A percentile compares a stretch with the other conserved stretches of the same genome.
phyloP scores from a whole-genome alignment of 352 stramenopile genomes.

The Discostella stelligera region DNA sequence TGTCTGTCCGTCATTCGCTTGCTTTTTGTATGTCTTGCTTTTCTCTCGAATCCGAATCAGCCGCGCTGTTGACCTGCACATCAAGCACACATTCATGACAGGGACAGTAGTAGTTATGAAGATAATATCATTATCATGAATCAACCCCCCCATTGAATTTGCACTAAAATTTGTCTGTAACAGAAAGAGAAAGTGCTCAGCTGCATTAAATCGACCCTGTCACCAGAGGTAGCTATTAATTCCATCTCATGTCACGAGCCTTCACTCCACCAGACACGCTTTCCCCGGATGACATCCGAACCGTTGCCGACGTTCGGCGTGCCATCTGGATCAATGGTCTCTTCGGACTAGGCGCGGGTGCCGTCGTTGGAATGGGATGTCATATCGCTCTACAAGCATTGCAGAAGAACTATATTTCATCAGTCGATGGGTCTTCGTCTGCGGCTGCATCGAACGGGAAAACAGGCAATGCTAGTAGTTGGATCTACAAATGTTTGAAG shows the following conservation, averaged over 20 bases:
- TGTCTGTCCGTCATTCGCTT: not conserved
- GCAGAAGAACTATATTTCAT: slow-evolving; percentile 17
- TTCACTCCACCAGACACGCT: slow-evolving; percentile 58
- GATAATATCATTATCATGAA: no score
- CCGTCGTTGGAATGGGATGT: slow-evolving; percentile 5
- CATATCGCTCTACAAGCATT: slow-evolving; percentile 31
- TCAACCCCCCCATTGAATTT: no score
- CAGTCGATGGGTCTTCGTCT: slow-evolving; percentile 1
- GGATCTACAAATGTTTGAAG: slow-evolving; percentile 21
- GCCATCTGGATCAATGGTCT: slow-evolving; percentile 68
- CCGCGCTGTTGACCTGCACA: not conserved
- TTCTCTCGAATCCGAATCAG: no score
- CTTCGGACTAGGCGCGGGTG: slow-evolving; percentile 44
- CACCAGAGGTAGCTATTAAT: not conserved
- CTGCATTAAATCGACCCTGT: not conserved
- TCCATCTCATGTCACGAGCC: slow-evolving; percentile 48
- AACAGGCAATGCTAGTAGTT: slow-evolving; percentile 23
- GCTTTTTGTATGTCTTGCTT: no score
- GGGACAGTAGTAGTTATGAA: no score
- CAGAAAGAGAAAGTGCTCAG: not conserved
- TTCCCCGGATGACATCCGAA: slow-evolving; percentile 60
- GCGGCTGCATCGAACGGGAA: slow-evolving; percentile 21
- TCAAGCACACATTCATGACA: not conserved
- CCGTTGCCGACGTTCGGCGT: slow-evolving; percentile 47
- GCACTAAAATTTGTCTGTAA: not conserved